A percentile compares a stretch with the other conserved stretches of the same genome.
phyloP scores from a whole-genome alignment of 2,329 filamentous ascomycete species.

The Apiospora arundinis region DNA sequence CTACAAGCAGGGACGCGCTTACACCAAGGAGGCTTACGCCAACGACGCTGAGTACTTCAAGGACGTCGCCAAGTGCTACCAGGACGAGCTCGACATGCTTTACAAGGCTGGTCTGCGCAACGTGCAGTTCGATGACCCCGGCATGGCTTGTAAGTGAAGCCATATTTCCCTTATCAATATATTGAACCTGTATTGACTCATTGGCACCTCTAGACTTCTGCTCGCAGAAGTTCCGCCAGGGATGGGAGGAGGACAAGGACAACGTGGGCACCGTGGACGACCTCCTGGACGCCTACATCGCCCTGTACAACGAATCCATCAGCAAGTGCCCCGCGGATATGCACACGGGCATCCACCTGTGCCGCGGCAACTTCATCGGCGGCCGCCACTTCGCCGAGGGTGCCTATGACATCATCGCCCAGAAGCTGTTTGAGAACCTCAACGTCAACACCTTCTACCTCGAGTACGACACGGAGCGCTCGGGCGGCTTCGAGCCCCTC shows the following conservation, averaged over 20 bases:
- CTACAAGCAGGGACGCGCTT: conserved; percentile 63
- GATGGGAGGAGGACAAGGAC: conserved; percentile 70
- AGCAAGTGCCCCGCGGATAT: conserved; percentile 69
- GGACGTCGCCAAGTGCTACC: conserved; percentile 70
- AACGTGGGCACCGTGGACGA: conserved; percentile 73
- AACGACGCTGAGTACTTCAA: conserved; percentile 68
- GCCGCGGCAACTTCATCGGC: conserved; percentile 71
- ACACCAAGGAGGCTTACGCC: conserved; percentile 60
- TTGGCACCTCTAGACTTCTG: conserved; percentile 65
- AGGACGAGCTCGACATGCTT: conserved; percentile 64
- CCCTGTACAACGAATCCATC: conserved; percentile 77
- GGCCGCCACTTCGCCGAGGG: conserved; percentile 71
- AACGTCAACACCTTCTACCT: conserved; percentile 73
- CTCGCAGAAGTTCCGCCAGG: conserved; percentile 72
- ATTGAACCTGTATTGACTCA: neutral
- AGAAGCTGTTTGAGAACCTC: conserved; percentile 68
- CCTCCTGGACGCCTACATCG: conserved; percentile 77
- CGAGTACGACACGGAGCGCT: conserved; percentile 70
- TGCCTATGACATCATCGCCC: conserved; percentile 70
- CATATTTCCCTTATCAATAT: neutral
- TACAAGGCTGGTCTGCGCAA: conserved; percentile 69
- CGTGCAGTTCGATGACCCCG: conserved; percentile 72
- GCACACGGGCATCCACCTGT: conserved; percentile 79
- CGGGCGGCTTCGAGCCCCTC: conserved; percentile 71
- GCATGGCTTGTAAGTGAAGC: conserved; percentile 64